Evolutionary conservation across 78 protist genomes (phyloP), one percentile per base, ranked within the genome.

Genomic region (Speleostelium caveatum): DNA sequence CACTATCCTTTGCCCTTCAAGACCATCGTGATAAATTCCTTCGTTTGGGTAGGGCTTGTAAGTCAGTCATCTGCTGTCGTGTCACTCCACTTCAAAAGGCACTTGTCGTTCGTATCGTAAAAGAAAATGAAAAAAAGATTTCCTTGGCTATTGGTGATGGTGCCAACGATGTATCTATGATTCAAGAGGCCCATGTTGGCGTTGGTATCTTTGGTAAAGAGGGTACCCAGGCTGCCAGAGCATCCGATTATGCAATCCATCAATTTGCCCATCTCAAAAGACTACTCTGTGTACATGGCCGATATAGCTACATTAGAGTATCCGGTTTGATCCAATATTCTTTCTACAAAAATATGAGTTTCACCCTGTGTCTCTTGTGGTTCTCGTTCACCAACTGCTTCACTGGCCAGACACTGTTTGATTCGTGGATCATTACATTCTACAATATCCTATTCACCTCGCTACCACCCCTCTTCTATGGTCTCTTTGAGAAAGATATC

Each of bases 101-200:
- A 1, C 71, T 92, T 49, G 91, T 96, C 32, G 98, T 97, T 4
- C 45, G 86, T 21, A 65, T 93, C 14, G 97, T 91, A 33, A 87
- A 92, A 66, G 56, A 80, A 30, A 2, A 28, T 53, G 42, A 35
- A 42, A 65, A 45, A 32, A 71, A 45, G 38, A 71, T 93, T 56
- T 87, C 94, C 8, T 87, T 97, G 28, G 95, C 98, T 16, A 95
- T 98, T 49, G 98, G 98, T 45, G 98, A 97, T 77, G 98, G 98
- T 26, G 99, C 97, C 32, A 96, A 97, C 73, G 98, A 97, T 86
- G 98, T 97, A 24, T 51, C 93, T 17, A 98, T 98, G 99, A 96
- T 98, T 51, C 96, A 89, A 74, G 87, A 90, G 35, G 96, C 97
- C 21, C 87, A 94, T 35, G 87, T 98, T 3, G 98, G 98, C 24